Evolutionary conservation across 2,329 filamentous ascomycete species (phyloP), one percentile per base, ranked within the genome.

Genomic region (Bipolaris sorokiniana): DNA sequence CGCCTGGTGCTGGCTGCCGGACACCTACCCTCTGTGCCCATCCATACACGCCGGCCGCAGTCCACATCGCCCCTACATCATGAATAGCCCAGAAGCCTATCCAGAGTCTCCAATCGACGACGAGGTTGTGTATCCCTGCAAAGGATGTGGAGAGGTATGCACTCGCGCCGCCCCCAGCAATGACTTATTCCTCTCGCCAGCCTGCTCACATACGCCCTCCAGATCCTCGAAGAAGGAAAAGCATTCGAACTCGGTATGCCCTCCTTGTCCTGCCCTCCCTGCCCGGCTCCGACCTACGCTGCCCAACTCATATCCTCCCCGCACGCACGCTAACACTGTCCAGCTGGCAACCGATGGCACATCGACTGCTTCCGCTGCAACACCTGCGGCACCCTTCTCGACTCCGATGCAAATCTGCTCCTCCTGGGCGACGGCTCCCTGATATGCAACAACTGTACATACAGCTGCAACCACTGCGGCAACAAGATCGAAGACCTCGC

Each of bases 381-480:
- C 77, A 96, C 91, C 54, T 99, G 94, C 83, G 87, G 88, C 72
- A 97, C 93, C 59, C 88, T 97, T 56, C 92, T 99, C 79, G 95
- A 99, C 81, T 98, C 95, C 61, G 94, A 99, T 75, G 95, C 95
- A 69, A 98, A 98, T 79, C 88, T 99, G 48, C 88, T 99, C 49
- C 89, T 99, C 23, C 90, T 99, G 62, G 95, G 95, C 76, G 95
- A 99, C 80, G 95, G 95, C 65, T 98, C 94, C 16, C 87, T 99
- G 65, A 98, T 99, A 69, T 99, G 95, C 84, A 98, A 97, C 81
- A 97, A 97, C 79, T 99, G 95, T 81, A 98, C 95, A 51, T 99
- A 99, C 78, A 97, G 93, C 83, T 99, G 95, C 82, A 97, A 88
- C 77, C 93, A 93, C 51, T 99, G 95, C 78, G 88, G 88, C 57